These are phyloP conservation scores for Paramecium primaurelia DNA, from an alignment of 73 alveolate genomes.

Conservation along the genomic window DNA sequence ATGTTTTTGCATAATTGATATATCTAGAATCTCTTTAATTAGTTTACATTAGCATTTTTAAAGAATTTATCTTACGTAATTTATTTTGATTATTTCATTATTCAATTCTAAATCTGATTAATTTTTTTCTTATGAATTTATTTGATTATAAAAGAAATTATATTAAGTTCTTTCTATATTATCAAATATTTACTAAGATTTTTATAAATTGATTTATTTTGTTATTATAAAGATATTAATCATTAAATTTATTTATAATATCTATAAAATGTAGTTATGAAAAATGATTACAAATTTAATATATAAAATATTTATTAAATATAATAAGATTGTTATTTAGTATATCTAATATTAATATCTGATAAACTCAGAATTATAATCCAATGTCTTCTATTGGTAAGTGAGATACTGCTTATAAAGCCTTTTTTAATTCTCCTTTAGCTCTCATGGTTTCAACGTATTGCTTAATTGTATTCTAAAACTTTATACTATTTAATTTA, in stretches of 20 bases:
- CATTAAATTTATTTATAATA: too few relatives aligned
- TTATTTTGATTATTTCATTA: background rate
- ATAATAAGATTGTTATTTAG: background rate
- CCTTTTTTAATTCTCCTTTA: constrained; percentile 41
- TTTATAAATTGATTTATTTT: too few relatives aligned
- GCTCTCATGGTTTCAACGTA: constrained; percentile 18
- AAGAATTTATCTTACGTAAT: background rate
- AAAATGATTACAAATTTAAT: too few relatives aligned
- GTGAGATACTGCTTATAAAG: constrained; percentile 9
- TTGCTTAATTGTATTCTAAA: background rate
- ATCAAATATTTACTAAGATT: too few relatives aligned
- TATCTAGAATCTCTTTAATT: background rate
- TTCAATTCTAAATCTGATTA: background rate
- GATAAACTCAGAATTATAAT: constrained; percentile 4
- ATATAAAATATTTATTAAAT: too few relatives aligned
- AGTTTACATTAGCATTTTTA: background rate
- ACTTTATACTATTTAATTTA: background rate
- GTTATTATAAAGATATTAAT: too few relatives aligned
- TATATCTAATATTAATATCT: background rate
- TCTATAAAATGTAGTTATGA: too few relatives aligned
- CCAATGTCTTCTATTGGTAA: constrained; percentile 47
- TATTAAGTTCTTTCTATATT: background rate
- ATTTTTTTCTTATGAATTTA: background rate
- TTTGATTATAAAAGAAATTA: background rate
- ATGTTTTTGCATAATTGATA: background rate